A percentile compares a stretch with the other conserved stretches of the same genome.
phyloP scores from a whole-genome alignment of 805 yeast species.

The Ogataea haglerorum region DNA sequence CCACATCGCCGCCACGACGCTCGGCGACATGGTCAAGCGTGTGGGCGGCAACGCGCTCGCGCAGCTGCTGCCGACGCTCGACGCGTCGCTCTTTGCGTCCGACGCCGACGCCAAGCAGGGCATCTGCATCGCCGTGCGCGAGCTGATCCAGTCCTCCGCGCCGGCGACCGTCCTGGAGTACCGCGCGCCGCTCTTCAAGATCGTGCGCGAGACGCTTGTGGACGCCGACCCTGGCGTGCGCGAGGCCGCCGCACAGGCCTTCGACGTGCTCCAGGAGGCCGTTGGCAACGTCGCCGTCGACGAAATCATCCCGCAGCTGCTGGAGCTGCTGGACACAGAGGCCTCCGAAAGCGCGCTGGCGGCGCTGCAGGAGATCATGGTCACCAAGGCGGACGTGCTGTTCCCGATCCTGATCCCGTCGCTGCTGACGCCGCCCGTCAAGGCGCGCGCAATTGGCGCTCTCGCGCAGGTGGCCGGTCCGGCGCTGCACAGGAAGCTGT shows the following conservation, averaged over 20 bases:
- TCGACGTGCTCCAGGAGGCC: constrained; percentile 79
- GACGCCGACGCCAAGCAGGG: constrained; percentile 93
- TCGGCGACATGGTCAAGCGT: constrained; percentile 92
- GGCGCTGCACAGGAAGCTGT: constrained; percentile 69
- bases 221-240: constrained; percentile 75
- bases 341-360: constrained; percentile 72
- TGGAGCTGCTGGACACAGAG: constrained; percentile 56
- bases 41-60: constrained; percentile 86
- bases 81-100: constrained; percentile 53
- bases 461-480: constrained; percentile 88
- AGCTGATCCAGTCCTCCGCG: constrained; percentile 73
- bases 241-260: constrained; percentile 87
- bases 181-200: constrained; percentile 65
- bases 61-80: constrained; percentile 80
- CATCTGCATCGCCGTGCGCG: constrained; percentile 89
- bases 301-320: constrained; percentile 79
- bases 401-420: constrained; percentile 93
- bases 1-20: constrained; percentile 84
- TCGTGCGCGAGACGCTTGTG: constrained; percentile 74
- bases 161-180: constrained; percentile 57
- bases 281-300: constrained; percentile 86
- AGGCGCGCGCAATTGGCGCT: constrained; percentile 84
- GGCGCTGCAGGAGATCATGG: constrained; percentile 90
- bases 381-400: constrained; percentile 81
- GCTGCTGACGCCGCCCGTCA: constrained; percentile 75